phyloP scores from a whole-genome alignment of 352 stramenopile genomes.

The Lagenidium giganteum region DNA sequence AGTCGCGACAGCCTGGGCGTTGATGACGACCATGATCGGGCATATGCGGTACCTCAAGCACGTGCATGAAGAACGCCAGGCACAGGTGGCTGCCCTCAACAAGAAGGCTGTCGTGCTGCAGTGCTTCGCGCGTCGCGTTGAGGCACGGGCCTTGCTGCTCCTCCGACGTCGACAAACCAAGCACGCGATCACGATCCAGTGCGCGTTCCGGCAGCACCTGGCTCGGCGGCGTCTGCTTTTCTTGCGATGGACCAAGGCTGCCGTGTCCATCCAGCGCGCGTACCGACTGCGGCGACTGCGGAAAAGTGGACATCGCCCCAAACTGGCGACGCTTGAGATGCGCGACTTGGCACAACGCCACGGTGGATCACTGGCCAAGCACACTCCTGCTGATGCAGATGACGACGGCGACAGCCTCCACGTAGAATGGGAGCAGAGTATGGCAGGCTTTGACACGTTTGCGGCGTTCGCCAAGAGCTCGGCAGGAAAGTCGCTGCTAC shows the following conservation, averaged over 20 bases:
- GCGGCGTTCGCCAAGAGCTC: conserved; percentile 42
- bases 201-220: conserved; percentile 59
- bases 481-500: conserved; percentile 41
- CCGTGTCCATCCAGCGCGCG: conserved; percentile 45
- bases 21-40: too few species aligned
- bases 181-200: conserved; percentile 50
- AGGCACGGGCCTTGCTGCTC: conserved; percentile 20
- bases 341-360: conserved; percentile 34
- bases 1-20: too few species aligned
- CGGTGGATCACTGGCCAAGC: conserved; percentile 15
- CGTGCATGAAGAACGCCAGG: conserved; percentile 28
- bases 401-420: neutral
- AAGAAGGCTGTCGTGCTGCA: conserved; percentile 30
- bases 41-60: conserved; percentile 56
- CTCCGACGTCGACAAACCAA: conserved; percentile 23
- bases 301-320: conserved; percentile 29
- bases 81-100: conserved; percentile 13
- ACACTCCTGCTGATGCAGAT: neutral
- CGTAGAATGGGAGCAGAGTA: conserved; percentile 52
- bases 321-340: conserved; percentile 41
- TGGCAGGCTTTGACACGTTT: conserved; percentile 57
- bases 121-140: conserved; percentile 31
- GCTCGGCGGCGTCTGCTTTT: conserved; percentile 43
- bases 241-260: conserved; percentile 40
- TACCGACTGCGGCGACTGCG: conserved; percentile 44